phyloP scores from a whole-genome alignment of 1,284 basidiomycete species.

The Cryptococcus hybrid region DNA sequence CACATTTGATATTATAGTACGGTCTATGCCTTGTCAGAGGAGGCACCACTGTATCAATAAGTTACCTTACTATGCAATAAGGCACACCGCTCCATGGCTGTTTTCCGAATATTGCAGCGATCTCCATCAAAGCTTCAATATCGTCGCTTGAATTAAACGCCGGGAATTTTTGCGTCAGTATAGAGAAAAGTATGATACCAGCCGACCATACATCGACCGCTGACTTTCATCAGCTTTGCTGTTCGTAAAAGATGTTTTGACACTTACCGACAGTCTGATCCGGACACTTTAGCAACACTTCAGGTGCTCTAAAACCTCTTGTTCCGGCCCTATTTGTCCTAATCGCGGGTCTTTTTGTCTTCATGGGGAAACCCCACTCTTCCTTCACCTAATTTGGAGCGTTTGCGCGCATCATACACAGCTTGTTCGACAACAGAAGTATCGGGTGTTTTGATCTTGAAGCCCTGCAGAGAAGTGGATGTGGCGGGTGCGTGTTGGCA shows the following conservation, averaged over 20 bases:
- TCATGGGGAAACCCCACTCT: slow-evolving; percentile 50
- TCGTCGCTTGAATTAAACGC: slow-evolving; percentile 95
- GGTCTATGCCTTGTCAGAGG: slow-evolving; percentile 57
- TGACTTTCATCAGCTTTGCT: slow-evolving; percentile 38
- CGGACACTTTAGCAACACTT: slow-evolving; percentile 92
- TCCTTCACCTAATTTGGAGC: slow-evolving; percentile 46
- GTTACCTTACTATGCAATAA: slow-evolving; percentile 81
- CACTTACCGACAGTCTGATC: slow-evolving; percentile 84
- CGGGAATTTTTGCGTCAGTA: slow-evolving; percentile 89
- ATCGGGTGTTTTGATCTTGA: slow-evolving; percentile 32
- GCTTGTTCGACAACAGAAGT: slow-evolving; percentile 49
- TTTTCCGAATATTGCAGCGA: slow-evolving; percentile 82
- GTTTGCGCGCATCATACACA: slow-evolving; percentile 63
- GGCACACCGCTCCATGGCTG: slow-evolving; percentile 80
- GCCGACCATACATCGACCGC: slow-evolving; percentile 97
- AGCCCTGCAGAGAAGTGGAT: slow-evolving; percentile 64
- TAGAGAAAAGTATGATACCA: slow-evolving; percentile 88
- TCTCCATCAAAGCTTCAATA: slow-evolving; percentile 92
- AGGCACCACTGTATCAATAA: neutral
- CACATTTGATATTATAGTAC: slow-evolving; percentile 80
- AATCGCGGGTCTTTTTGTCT: slow-evolving; percentile 62
- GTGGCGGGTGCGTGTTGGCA: slow-evolving; percentile 73
- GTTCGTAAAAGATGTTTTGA: slow-evolving; percentile 3
- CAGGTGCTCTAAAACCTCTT: slow-evolving; percentile 93
- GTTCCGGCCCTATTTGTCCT: slow-evolving; percentile 98